Percentiles rank a stretch among this genome's conserved stretches.
These are phyloP conservation scores for Helotiales sp. DNA, from an alignment of 2,329 filamentous ascomycete genomes.

Conservation along the genomic window DNA sequence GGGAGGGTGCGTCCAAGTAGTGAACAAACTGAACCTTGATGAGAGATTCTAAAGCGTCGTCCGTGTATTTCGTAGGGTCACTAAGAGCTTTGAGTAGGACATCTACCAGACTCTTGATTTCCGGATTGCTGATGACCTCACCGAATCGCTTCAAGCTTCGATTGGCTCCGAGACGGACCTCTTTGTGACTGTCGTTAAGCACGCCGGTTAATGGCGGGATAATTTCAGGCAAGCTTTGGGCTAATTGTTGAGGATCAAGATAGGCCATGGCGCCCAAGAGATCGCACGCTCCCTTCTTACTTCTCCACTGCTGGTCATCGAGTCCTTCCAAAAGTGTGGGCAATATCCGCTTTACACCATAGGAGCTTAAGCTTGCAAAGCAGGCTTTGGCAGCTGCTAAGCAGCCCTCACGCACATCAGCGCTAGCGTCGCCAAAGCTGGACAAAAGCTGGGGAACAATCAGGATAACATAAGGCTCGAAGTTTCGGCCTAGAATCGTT, in stretches of 20 bases:
- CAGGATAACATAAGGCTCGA: constrained; percentile 96
- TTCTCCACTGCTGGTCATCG: constrained; percentile 95
- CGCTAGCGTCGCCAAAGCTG: constrained; percentile 84
- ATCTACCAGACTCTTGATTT: constrained; percentile 89
- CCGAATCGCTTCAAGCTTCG: constrained; percentile 96
- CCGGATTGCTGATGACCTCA: constrained; percentile 96
- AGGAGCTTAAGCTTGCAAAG: constrained; percentile 91
- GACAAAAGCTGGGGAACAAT: constrained; percentile 87
- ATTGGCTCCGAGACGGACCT: constrained; percentile 89
- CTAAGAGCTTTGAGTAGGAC: constrained; percentile 95
- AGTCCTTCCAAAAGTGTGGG: constrained; percentile 89
- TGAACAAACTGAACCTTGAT: constrained; percentile 99
- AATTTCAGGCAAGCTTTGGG: constrained; percentile 89
- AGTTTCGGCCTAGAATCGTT: constrained; percentile 79
- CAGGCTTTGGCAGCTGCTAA: constrained; percentile 91
- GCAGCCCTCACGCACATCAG: constrained; percentile 90
- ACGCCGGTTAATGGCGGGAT: constrained; percentile 94
- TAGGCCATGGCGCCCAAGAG: constrained; percentile 98
- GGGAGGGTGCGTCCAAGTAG: constrained; percentile 94
- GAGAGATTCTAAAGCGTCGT: constrained; percentile 87
- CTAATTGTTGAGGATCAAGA: constrained; percentile 91
- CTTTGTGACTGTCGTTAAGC: constrained; percentile 96
- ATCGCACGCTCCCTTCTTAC: constrained; percentile 97
- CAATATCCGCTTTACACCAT: constrained; percentile 91
- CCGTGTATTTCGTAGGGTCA: constrained; percentile 95